phyloP scores from a whole-genome alignment of 2,329 filamentous ascomycete species.

The Botrytis medusae region DNA sequence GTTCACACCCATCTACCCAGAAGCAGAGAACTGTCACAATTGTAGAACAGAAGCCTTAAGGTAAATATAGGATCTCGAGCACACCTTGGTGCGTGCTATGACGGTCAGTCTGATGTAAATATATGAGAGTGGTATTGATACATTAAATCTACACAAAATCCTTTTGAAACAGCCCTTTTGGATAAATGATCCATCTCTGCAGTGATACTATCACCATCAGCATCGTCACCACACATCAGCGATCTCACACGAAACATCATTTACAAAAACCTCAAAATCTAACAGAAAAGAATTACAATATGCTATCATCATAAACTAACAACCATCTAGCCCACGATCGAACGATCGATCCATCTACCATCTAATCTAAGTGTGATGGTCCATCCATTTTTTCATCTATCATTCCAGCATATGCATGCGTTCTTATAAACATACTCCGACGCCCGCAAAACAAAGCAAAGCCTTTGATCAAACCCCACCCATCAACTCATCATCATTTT shows the following conservation, averaged over 20 bases:
- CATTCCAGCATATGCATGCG: slow-evolving; percentile 2
- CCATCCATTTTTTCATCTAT: slow-evolving; percentile 7
- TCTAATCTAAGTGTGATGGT: slow-evolving; percentile 9
- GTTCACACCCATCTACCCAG: no score
- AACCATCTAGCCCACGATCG: not conserved
- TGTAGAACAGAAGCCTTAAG: no score
- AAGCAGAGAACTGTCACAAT: no score
- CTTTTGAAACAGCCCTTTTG: no score
- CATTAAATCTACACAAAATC: no score
- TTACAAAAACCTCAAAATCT: not conserved
- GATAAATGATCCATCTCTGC: not conserved
- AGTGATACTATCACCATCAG: not conserved
- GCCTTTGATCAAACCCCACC: not conserved
- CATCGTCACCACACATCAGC: not conserved
- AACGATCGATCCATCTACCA: slow-evolving; percentile 1
- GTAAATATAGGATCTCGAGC: no score
- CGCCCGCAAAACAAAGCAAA: slow-evolving; percentile 13
- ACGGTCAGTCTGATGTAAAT: no score
- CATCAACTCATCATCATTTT: not conserved
- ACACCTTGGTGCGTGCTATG: no score
- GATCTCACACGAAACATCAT: not conserved
- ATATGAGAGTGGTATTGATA: no score
- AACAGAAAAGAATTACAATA: not conserved
- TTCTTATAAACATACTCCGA: not conserved
- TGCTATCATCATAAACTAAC: slow-evolving; percentile 7